These are phyloP conservation scores for Knufia fluminis DNA, from an alignment of 2,329 filamentous ascomycete species.

Conservation along the genomic window DNA sequence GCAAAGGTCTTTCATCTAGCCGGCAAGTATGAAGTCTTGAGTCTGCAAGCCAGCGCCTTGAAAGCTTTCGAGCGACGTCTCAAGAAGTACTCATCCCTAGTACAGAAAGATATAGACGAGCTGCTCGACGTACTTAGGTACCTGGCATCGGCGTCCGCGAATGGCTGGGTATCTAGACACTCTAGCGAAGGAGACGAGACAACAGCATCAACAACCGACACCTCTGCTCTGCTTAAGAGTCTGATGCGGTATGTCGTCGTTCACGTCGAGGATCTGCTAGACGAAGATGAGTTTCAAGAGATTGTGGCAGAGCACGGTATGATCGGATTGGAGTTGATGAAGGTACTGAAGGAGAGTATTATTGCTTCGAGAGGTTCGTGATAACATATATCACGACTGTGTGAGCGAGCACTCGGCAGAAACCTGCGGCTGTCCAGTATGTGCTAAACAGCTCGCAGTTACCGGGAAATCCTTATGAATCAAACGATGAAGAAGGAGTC, in stretches of 20 bases:
- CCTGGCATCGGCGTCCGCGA: background rate
- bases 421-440: no score
- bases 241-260: background rate
- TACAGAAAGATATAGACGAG: background rate
- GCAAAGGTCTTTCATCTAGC: background rate
- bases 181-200: background rate
- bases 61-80: background rate
- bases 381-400: no score
- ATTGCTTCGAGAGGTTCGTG: background rate
- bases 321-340: background rate
- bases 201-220: background rate
- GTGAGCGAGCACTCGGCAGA: no score
- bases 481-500: no score
- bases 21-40: background rate
- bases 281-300: slow-evolving; percentile 2
- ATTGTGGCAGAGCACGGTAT: background rate
- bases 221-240: background rate
- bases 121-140: background rate
- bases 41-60: background rate
- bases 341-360: background rate
- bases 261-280: background rate
- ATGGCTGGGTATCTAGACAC: background rate
- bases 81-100: background rate
- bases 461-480: no score
- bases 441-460: no score